phyloP scores from a whole-genome alignment of 164 flowering plant species.

The Vitis amurensis region DNA sequence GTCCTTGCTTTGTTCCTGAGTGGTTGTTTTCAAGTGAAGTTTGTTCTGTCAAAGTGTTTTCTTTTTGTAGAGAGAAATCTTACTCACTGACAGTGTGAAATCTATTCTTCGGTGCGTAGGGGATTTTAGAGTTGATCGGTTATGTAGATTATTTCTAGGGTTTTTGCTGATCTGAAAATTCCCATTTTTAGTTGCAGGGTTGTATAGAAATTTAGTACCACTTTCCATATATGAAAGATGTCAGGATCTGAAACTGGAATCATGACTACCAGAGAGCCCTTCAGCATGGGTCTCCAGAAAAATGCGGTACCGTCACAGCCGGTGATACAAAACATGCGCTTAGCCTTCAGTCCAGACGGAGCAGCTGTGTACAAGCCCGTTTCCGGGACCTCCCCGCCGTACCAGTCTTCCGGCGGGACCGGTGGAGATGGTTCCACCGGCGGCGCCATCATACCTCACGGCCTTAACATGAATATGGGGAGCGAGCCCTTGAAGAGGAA shows the following conservation, averaged over 20 bases:
- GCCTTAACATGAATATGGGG: slow-evolving; percentile 35
- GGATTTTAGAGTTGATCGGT: not conserved
- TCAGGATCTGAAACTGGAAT: slow-evolving; percentile 52
- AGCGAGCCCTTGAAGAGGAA: slow-evolving; percentile 56
- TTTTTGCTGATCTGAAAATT: slow-evolving; percentile 2
- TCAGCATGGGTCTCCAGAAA: slow-evolving; percentile 34
- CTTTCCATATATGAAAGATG: slow-evolving; percentile 12
- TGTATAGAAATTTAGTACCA: not conserved
- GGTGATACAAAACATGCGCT: slow-evolving; percentile 49
- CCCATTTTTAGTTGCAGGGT: not conserved
- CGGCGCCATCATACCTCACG: slow-evolving; percentile 4
- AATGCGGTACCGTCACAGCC: slow-evolving; percentile 32
- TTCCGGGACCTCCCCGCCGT: slow-evolving; percentile 36
- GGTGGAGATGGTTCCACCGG: slow-evolving; percentile 16
- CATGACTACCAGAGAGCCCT: slow-evolving; percentile 44
- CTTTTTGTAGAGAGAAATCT: too few relatives aligned
- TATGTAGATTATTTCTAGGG: not conserved
- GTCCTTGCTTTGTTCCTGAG: not conserved
- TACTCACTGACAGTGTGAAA: not conserved
- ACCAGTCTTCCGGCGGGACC: slow-evolving; percentile 20
- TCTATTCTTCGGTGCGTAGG: not conserved
- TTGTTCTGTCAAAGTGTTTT: not conserved
- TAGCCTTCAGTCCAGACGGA: slow-evolving; percentile 53
- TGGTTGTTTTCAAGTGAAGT: not conserved
- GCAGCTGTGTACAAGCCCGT: slow-evolving; percentile 53